Percentiles rank a stretch among this genome's conserved stretches.
phyloP scores from a whole-genome alignment of 306 rosid species.

The Cyclanthera cordifolia region DNA sequence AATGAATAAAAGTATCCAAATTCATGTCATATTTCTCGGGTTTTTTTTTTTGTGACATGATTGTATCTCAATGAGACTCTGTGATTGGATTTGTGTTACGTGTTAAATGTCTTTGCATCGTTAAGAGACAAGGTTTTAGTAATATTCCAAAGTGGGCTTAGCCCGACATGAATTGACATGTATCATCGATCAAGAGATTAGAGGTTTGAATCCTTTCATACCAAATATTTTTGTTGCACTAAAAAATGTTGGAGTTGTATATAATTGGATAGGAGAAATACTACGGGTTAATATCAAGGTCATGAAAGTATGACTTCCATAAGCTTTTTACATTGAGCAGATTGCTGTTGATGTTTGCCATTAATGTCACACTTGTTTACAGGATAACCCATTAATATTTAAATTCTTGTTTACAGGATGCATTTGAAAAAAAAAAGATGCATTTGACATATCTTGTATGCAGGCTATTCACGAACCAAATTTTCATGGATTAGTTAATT shows the following conservation, averaged over 20 bases:
- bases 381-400: too few relatives aligned
- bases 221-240: too few relatives aligned
- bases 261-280: not conserved
- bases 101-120: not conserved
- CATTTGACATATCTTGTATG: not conserved
- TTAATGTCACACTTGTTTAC: not conserved
- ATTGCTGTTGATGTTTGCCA: not conserved
- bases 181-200: too few relatives aligned
- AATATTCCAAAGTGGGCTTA: too few relatives aligned
- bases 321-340: not conserved
- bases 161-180: too few relatives aligned
- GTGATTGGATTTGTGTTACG: not conserved
- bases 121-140: not conserved
- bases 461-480: not conserved
- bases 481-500: not conserved
- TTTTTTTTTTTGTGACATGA: not conserved
- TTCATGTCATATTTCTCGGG: not conserved
- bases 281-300: not conserved
- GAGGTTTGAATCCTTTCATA: too few relatives aligned
- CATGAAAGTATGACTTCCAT: not conserved
- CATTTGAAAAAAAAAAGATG: not conserved
- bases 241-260: too few relatives aligned
- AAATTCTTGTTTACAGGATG: not conserved
- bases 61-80: not conserved
- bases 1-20: not conserved